Percentiles rank a stretch among this genome's conserved stretches.
Conservation (phyloP, 2,329 filamentous ascomycete species). For the Pezicula neosporulosa region DNA sequence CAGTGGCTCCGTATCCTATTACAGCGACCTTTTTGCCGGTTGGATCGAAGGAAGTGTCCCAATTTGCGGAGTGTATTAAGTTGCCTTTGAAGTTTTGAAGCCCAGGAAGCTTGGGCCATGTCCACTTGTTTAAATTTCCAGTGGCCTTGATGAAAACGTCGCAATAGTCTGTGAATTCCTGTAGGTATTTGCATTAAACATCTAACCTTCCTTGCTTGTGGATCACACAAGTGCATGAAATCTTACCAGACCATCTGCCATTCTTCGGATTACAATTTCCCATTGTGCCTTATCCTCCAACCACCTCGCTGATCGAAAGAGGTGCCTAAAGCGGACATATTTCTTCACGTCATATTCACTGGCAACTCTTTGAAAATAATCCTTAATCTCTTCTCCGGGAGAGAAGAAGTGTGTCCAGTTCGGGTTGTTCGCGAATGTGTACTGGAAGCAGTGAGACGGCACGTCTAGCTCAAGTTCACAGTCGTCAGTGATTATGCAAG, state of each 20-base stretch:
- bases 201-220: too few species aligned
- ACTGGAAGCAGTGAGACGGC: background rate
- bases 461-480: too few species aligned
- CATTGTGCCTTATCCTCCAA: background rate
- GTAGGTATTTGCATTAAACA: too few species aligned
- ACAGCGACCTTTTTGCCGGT: conserved; percentile 44
- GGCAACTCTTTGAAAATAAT: conserved; percentile 28
- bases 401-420: background rate
- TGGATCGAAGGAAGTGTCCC: conserved; percentile 48
- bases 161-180: background rate
- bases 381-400: conserved; percentile 25
- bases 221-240: background rate
- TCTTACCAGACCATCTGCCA: background rate
- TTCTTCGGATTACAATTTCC: background rate
- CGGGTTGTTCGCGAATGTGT: background rate
- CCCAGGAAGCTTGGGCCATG: conserved; percentile 49
- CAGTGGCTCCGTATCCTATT: conserved; percentile 54
- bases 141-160: conserved; percentile 1
- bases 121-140: conserved; percentile 25
- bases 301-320: background rate
- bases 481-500: too few species aligned
- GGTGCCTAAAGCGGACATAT: conserved; percentile 28
- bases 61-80: conserved; percentile 52
- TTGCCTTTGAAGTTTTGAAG: conserved; percentile 45
- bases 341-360: conserved; percentile 29